phyloP scores from a whole-genome alignment of 2,329 filamentous ascomycete species.

The Raffaelea arxii region DNA sequence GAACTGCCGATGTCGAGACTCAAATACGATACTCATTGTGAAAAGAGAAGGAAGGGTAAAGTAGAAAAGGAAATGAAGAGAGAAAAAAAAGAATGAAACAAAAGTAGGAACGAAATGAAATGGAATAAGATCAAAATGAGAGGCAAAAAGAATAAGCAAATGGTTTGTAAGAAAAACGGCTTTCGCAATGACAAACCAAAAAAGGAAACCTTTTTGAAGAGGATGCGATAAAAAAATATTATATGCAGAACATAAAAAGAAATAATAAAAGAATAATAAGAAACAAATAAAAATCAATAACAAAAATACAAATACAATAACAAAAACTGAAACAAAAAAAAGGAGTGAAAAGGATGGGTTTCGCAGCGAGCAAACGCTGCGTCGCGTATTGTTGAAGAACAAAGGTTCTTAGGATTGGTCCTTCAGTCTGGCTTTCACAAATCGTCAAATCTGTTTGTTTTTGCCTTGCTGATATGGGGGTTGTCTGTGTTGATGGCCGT shows the following conservation, averaged over 20 bases:
- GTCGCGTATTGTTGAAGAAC: too few species aligned
- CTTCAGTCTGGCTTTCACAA: too few species aligned
- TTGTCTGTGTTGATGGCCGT: background rate
- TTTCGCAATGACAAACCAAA: background rate
- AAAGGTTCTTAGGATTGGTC: too few species aligned
- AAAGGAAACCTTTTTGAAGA: background rate
- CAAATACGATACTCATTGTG: constrained; percentile 15
- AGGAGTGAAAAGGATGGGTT: background rate
- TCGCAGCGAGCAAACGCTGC: background rate
- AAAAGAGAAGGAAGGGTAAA: background rate
- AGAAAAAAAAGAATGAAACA: background rate
- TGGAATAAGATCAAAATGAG: background rate
- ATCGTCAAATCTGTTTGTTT: background rate
- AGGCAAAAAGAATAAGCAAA: background rate
- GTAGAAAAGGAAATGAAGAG: background rate
- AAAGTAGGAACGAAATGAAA: background rate
- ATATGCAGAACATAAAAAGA: background rate
- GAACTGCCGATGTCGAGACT: constrained; percentile 10
- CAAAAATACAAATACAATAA: background rate
- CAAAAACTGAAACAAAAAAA: constrained; percentile 1
- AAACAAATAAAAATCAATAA: too few species aligned
- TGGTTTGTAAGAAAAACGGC: background rate
- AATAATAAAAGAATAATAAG: background rate
- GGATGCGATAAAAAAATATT: background rate
- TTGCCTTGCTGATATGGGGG: background rate